Conservation (phyloP, 2,329 filamentous ascomycete genomes). For the Phoma sp. region DNA sequence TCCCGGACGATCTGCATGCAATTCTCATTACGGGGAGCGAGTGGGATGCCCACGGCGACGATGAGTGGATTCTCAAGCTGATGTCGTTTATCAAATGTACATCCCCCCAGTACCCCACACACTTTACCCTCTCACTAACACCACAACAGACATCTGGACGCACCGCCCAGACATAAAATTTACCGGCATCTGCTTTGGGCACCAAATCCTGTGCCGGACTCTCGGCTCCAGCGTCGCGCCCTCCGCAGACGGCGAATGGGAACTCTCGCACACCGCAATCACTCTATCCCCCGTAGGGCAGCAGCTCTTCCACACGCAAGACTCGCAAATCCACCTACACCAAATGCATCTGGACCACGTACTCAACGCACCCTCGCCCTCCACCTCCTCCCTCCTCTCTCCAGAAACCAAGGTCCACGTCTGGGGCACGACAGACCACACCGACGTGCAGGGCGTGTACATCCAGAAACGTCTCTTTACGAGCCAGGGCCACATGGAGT, state of each 20-base stretch:
- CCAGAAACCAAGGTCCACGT: constrained; percentile 55
- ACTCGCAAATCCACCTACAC: constrained; percentile 50
- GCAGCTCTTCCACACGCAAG: constrained; percentile 48
- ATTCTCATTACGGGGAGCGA: constrained; percentile 57
- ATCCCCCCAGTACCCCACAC: background rate
- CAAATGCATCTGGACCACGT: constrained; percentile 59
- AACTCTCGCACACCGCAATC: constrained; percentile 54
- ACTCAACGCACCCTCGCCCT: constrained; percentile 38
- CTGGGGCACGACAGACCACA: constrained; percentile 56
- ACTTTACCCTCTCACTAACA: constrained; percentile 6
- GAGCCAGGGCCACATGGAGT: constrained; percentile 56
- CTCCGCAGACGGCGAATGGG: constrained; percentile 53
- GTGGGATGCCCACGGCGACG: constrained; percentile 56
- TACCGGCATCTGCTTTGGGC: constrained; percentile 57
- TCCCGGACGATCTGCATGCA: constrained; percentile 53
- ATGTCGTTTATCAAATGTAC: constrained; percentile 55
- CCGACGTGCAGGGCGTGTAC: constrained; percentile 55
- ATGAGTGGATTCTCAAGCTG: constrained; percentile 53
- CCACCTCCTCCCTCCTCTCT: constrained; percentile 12
- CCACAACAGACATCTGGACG: constrained; percentile 55
- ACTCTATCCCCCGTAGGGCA: constrained; percentile 50
- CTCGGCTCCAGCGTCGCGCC: constrained; percentile 51
- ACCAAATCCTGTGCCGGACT: constrained; percentile 55
- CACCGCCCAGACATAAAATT: constrained; percentile 59
- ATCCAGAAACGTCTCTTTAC: constrained; percentile 55